Percentiles rank a stretch among this genome's conserved stretches.
phyloP scores from a whole-genome alignment of 331 rosid species.

The Acacia concinna region DNA sequence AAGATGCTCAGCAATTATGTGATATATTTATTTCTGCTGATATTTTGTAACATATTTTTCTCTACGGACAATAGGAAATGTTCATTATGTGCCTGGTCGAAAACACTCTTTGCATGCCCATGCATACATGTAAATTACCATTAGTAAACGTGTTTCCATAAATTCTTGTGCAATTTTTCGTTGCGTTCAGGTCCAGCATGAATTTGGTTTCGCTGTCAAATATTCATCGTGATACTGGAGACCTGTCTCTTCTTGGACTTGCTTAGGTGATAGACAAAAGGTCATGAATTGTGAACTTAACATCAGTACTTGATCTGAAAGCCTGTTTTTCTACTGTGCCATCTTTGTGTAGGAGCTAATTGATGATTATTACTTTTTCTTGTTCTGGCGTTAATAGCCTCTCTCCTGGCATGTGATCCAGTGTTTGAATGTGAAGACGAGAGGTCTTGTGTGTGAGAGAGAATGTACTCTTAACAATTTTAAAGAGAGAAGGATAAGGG shows the following conservation, averaged over 20 bases:
- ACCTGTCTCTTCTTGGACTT: background rate
- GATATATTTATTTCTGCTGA: background rate
- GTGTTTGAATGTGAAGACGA: background rate
- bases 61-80: conserved; percentile 11
- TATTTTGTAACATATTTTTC: background rate
- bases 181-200: background rate
- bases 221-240: background rate
- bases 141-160: background rate
- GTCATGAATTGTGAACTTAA: background rate
- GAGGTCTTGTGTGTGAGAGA: background rate
- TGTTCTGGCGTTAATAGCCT: background rate
- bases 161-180: background rate
- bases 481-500: too few relatives aligned
- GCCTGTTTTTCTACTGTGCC: background rate
- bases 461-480: too few relatives aligned
- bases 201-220: background rate
- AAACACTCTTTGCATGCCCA: background rate
- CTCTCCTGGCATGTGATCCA: background rate
- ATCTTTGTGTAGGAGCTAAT: background rate
- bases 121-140: background rate
- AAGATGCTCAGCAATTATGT: conserved; percentile 13
- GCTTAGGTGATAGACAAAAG: background rate
- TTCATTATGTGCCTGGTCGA: background rate
- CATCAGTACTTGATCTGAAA: background rate
- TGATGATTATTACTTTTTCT: background rate